Evolutionary conservation across 2,329 filamentous ascomycete genomes (phyloP), one percentile per base, ranked within the genome.

Genomic region (Alternaria solani): DNA sequence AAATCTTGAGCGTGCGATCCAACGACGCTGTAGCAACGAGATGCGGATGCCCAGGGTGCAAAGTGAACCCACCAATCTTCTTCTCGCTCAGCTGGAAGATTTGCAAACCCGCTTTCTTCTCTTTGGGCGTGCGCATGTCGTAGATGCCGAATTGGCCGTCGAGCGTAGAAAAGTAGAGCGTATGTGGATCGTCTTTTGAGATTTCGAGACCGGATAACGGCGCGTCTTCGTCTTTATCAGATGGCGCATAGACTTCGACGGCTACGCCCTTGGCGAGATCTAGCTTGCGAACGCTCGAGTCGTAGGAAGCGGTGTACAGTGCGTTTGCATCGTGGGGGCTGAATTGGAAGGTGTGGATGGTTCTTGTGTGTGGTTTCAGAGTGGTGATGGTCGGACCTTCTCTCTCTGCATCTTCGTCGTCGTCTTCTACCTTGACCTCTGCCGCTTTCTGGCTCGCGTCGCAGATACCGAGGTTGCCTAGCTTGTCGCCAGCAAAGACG

Each of bases 21-120:
- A 99, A 83, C 0, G 92, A 96, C 0, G 94, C 95, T 0, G 95
- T 98, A 0, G 93, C 93, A 0, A 97, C 80, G 4, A 97, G 87
- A 72, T 98, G 91, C 0, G 93, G 89, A 2, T 93, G 86, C 0
- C 89, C 78, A 0, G 95, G 94, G 70, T 96, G 89, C 2, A 97
- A 79, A 0, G 90, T 91, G 78, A 98, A 98, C 0, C 95, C 95
- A 18, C 95, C 95, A 55, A 99, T 97, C 74, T 99, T 99, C 77
- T 96, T 94, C 54, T 96, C 93, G 0, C 89, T 91, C 0, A 98
- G 82, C 8, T 87, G 84, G 86, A 92, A 96, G 1, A 91, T 81
- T 16, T 93, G 87, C 0, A 79, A 69, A 2, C 74, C 75, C 2
- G 71, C 72, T 0, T 86, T 84, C 3, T 87, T 83, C 7, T 80